A percentile compares a stretch with the other conserved stretches of the same genome.
phyloP scores from a whole-genome alignment of 2,329 filamentous ascomycete species.

The Davidsoniella australis region DNA sequence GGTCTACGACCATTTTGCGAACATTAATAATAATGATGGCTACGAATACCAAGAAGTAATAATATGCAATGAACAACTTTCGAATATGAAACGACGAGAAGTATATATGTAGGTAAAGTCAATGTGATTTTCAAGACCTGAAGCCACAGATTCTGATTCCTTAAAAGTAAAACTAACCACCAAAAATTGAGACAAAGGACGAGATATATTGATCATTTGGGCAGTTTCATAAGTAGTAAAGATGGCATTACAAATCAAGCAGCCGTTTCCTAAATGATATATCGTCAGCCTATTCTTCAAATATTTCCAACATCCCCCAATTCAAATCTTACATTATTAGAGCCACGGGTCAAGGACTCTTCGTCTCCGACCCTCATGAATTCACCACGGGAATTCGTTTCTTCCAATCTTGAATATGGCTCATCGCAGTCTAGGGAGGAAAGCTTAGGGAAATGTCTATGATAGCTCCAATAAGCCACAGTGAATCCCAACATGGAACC shows the following conservation, averaged over 20 bases:
- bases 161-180: no score
- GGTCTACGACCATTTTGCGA: constrained; percentile 1
- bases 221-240: no score
- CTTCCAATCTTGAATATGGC: constrained; percentile 34
- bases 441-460: constrained; percentile 44
- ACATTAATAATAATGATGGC: constrained; percentile 6
- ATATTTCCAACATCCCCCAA: constrained; percentile 13
- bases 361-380: constrained; percentile 35
- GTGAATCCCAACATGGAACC: constrained; percentile 42
- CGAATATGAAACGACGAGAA: no score
- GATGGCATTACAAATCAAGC: no score
- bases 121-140: no score
- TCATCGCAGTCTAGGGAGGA: constrained; percentile 35
- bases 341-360: constrained; percentile 21
- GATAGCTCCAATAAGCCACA: constrained; percentile 49
- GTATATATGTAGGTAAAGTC: no score
- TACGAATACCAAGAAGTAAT: neutral
- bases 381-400: constrained; percentile 17
- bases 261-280: neutral
- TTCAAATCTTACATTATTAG: constrained; percentile 23
- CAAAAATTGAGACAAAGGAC: no score
- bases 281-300: neutral
- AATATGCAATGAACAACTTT: no score
- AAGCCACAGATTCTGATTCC: no score
- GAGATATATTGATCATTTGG: no score